These are phyloP conservation scores for Cicer judaicum DNA, from an alignment of 306 rosid species.

Conservation along the genomic window DNA sequence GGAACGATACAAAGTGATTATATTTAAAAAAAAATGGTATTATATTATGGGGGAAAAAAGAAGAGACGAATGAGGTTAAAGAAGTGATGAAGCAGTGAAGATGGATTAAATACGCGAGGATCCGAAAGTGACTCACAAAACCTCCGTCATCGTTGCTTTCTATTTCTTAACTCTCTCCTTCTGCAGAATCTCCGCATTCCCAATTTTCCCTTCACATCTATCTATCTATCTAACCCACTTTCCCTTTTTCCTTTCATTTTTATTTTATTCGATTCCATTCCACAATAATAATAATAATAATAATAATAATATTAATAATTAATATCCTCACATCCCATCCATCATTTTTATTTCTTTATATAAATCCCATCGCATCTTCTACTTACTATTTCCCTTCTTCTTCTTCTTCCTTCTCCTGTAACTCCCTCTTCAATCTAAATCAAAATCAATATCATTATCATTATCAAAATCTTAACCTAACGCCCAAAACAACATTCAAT, in stretches of 20 bases:
- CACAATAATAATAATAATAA: neutral
- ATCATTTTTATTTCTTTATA: too few species aligned
- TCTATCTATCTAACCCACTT: constrained; percentile 31
- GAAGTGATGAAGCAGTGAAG: constrained; percentile 4
- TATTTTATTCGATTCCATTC: neutral
- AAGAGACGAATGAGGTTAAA: neutral
- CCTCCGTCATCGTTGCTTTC: constrained; percentile 50
- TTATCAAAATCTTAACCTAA: constrained; percentile 40
- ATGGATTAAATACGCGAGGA: constrained; percentile 72
- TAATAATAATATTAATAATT: too few species aligned
- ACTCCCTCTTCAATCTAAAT: too few species aligned
- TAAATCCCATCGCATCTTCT: neutral
- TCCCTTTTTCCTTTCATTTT: neutral
- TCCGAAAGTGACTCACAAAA: constrained; percentile 58
- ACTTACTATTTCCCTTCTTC: constrained; percentile 29
- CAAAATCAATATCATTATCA: neutral
- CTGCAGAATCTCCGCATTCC: constrained; percentile 64
- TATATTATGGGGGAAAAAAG: too few species aligned
- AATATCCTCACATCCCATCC: neutral
- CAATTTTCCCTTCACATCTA: constrained; percentile 40
- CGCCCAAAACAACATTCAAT: constrained; percentile 44
- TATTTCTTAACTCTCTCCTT: neutral
- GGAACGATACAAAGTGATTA: too few species aligned
- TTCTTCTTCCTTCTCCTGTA: neutral
- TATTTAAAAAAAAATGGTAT: neutral